Base-by-base conservation (phyloP, 805 yeast species). In the Candida broadrunensis region DNA sequence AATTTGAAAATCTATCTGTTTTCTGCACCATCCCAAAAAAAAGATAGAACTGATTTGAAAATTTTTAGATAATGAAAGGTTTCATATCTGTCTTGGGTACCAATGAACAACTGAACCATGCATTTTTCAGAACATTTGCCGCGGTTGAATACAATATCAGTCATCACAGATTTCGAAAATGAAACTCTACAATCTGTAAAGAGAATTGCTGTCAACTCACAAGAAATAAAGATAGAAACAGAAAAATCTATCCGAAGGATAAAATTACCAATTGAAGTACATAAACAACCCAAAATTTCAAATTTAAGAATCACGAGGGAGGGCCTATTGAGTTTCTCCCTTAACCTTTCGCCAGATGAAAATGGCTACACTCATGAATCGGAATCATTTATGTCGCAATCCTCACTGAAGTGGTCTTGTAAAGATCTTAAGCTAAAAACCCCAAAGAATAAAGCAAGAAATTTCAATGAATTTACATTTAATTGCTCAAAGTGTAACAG, bases 361-460 rank as follows among this genome's bases (percentile, higher is more conserved):
- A 31, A n/a, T 29, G 18, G n/a, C 9, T 12, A 14, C 24, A 29
- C 9, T 19, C 29, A 37, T 30, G 15, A 18, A 11, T 6, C 12
- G 17, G 37, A 36, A 15, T 33, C 37, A 21, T 35, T 39, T 15
- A 16, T 38, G 26, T 23, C 36, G 16, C 41, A 30, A 35, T 15
- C 39, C 2, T 20, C 18, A 4, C 54, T 48, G 23, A 59, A 60
- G 40, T 76, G 81, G 81, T 67, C 74, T 3, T 64, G 74, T 17
- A 56, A 51, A 24, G 76, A 73, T 40, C 52, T 75, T 16, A 46
- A 57, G 15, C 24, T 40, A 5, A 62, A 62, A 35, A 68, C 73
- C 0, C 67, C 69, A 3, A 54, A 54, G 34, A 41, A 48, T 32
- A 38, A 34, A 1, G 33, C 14, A 29, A 18, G 40, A 13, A 44